Conservation (phyloP, 148 eudicot species). For the Salicornia ramosissima region DNA sequence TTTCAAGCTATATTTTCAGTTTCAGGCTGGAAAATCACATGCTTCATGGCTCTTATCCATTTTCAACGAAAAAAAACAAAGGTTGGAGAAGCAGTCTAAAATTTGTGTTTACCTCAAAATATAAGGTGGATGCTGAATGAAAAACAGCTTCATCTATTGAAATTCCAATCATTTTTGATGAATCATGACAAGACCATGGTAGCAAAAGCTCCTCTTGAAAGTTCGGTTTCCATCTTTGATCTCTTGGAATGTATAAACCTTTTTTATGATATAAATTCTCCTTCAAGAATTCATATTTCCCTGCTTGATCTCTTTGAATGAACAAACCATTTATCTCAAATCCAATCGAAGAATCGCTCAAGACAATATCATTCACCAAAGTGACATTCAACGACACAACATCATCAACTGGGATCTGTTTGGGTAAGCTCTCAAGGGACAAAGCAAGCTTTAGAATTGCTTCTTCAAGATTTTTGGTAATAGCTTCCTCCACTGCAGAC, state of each 20-base stretch:
- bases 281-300: conserved; percentile 16
- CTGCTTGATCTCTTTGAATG: conserved; percentile 28
- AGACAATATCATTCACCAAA: conserved; percentile 39
- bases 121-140: conserved; percentile 57
- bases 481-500: conserved; percentile 65
- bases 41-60: background rate
- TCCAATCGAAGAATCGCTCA: conserved; percentile 60
- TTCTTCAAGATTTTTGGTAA: conserved; percentile 46
- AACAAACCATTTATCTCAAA: conserved; percentile 71
- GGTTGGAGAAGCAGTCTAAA: background rate
- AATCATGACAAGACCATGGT: conserved; percentile 38
- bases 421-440: conserved; percentile 50
- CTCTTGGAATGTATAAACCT: conserved; percentile 13
- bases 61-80: background rate
- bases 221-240: conserved; percentile 17
- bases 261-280: conserved; percentile 19
- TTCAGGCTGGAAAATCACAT: background rate
- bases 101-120: conserved; percentile 47
- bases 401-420: conserved; percentile 60
- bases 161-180: conserved; percentile 75
- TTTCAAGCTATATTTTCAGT: background rate
- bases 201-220: conserved; percentile 25
- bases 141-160: conserved; percentile 63
- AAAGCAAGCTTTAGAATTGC: conserved; percentile 48
- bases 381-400: conserved; percentile 54